These are phyloP conservation scores for Pleochaeta shiraiana DNA, from an alignment of 2,329 filamentous ascomycete species.

Conservation along the genomic window DNA sequence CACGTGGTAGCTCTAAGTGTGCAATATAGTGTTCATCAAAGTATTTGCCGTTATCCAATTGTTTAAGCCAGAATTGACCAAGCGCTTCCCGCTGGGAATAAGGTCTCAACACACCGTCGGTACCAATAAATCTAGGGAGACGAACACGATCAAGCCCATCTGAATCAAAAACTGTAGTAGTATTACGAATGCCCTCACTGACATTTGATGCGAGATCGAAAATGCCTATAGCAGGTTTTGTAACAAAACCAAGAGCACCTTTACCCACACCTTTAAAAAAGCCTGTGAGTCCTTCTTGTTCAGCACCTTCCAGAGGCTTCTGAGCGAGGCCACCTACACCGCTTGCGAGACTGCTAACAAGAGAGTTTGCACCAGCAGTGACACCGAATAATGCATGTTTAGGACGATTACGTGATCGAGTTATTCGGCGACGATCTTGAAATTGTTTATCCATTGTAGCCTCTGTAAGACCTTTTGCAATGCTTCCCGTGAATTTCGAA, in stretches of 20 bases:
- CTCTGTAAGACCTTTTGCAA: constrained; percentile 88
- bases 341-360: constrained; percentile 78
- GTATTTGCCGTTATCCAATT: constrained; percentile 90
- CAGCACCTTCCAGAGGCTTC: constrained; percentile 86
- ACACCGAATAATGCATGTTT: constrained; percentile 97
- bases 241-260: constrained; percentile 80
- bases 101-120: constrained; percentile 81
- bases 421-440: constrained; percentile 88
- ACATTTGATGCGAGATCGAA: constrained; percentile 96
- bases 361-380: constrained; percentile 83
- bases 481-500: constrained; percentile 91
- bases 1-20: constrained; percentile 73
- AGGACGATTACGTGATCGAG: constrained; percentile 73
- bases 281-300: constrained; percentile 80
- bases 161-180: constrained; percentile 92
- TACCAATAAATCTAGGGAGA: constrained; percentile 77
- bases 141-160: constrained; percentile 87
- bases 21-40: constrained; percentile 97
- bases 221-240: constrained; percentile 89
- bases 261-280: constrained; percentile 98
- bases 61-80: constrained; percentile 97
- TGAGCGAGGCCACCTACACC: constrained; percentile 84
- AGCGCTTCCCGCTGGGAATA: constrained; percentile 91
- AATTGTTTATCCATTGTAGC: constrained; percentile 98
- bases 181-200: constrained; percentile 94